These are phyloP conservation scores for Vaccinium vitisidaea DNA, from an alignment of 148 eudicot species.

Conservation along the genomic window DNA sequence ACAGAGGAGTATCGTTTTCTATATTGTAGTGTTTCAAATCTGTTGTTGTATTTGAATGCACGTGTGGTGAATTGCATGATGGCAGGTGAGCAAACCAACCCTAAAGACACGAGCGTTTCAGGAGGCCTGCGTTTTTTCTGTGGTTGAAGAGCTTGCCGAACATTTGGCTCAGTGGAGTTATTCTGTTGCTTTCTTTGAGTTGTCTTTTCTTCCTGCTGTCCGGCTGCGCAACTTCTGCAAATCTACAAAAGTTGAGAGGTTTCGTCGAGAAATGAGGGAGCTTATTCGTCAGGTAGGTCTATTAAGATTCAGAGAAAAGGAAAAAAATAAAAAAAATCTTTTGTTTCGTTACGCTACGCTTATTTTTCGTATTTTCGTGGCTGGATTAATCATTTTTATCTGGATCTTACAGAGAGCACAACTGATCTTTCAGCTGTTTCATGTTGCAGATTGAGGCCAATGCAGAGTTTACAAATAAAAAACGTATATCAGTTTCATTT, in stretches of 20 bases:
- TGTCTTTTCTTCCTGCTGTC: conserved; percentile 75
- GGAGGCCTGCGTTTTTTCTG: conserved; percentile 83
- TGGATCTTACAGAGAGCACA: not conserved
- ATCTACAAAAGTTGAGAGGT: conserved; percentile 84
- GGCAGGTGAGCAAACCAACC: conserved; percentile 72
- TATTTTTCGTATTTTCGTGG: not conserved
- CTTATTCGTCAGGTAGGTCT: conserved; percentile 71
- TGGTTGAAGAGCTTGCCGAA: conserved; percentile 82
- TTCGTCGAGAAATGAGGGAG: conserved; percentile 72
- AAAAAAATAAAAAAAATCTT: not conserved
- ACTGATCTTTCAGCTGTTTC: not conserved
- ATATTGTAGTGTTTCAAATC: not conserved
- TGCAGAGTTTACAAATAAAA: conserved; percentile 66
- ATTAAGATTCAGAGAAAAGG: not conserved
- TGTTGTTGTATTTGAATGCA: conserved; percentile 1
- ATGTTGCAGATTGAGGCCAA: conserved; percentile 75
- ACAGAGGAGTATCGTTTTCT: conserved; percentile 3
- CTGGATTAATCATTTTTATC: not conserved
- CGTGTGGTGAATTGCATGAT: conserved; percentile 17
- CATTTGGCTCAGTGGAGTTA: conserved; percentile 97
- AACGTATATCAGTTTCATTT: conserved; percentile 55
- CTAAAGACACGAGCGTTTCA: conserved; percentile 82
- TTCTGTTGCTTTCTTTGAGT: conserved; percentile 83
- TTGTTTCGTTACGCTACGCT: not conserved
- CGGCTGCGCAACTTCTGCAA: conserved; percentile 83